These are phyloP conservation scores for Chrysosporium keratinophilum DNA, from an alignment of 2,329 filamentous ascomycete species.

Conservation along the genomic window DNA sequence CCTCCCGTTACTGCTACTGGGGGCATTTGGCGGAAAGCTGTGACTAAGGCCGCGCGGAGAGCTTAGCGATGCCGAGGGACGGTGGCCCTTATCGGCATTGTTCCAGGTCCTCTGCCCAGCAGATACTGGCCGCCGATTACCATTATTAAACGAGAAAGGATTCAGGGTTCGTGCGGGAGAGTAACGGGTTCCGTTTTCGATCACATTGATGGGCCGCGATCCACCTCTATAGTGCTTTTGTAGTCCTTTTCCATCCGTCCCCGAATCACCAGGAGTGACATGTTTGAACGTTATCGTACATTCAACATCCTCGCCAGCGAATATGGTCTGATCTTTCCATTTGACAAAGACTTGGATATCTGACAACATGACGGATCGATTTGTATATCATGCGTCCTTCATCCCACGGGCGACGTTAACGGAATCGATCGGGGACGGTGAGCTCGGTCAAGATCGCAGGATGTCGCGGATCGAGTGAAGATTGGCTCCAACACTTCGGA, in stretches of 20 bases:
- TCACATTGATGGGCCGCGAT: slow-evolving; percentile 29
- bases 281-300: slow-evolving; percentile 97
- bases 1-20: slow-evolving; percentile 19
- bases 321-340: slow-evolving; percentile 90
- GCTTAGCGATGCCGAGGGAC: slow-evolving; percentile 33
- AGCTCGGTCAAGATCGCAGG: slow-evolving; percentile 2
- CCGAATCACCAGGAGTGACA: slow-evolving; percentile 43
- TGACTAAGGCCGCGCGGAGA: slow-evolving; percentile 31
- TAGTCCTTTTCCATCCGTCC: slow-evolving; percentile 23
- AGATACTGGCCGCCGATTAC: slow-evolving; percentile 28
- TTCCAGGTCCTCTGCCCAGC: slow-evolving; percentile 24
- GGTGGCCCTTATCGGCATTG: slow-evolving; percentile 25
- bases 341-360: slow-evolving; percentile 93
- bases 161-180: slow-evolving; percentile 32
- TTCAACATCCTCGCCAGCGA: slow-evolving; percentile 89
- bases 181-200: slow-evolving; percentile 29
- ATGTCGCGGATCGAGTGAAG: not conserved
- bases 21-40: slow-evolving; percentile 31
- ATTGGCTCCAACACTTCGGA: not conserved
- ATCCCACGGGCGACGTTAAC: slow-evolving; percentile 1
- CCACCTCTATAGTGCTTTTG: slow-evolving; percentile 30
- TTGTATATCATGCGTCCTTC: slow-evolving; percentile 8
- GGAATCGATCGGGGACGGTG: slow-evolving; percentile 2
- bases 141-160: slow-evolving; percentile 27
- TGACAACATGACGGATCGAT: slow-evolving; percentile 33